Base-by-base conservation (phyloP, 805 yeast species). In the Saturnispora ahearnii region DNA sequence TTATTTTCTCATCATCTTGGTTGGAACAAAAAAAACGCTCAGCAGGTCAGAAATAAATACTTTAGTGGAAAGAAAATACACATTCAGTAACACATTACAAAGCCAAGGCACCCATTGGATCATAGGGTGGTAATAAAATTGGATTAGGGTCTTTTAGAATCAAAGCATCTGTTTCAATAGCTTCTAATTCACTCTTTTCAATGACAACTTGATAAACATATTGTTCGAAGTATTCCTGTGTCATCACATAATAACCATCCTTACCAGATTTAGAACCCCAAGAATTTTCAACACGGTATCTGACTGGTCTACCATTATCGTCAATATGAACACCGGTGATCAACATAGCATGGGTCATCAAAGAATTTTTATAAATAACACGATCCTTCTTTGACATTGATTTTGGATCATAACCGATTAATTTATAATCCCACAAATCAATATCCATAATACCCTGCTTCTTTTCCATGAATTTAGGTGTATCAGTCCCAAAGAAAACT, bases 341-440 rank as follows among this genome's bases (percentile, higher is more conserved):
- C 22, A 81, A 74, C 96, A 87, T 87, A 34, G 96, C 96, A 61
- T 87, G 96, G 13, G 95, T 87, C 95, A 87, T 86, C 55, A 79
- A 69, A 24, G 89, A 82, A 55, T 87, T 81, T 51, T 79, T 80
- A 55, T 84, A 81, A 52, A 73, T 67, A 53, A 88, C 80, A 55
- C 95, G 72, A 45, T 87, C 82, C 21, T 79, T 79, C 70, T 88
- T 87, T 46, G 63, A 53, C 57, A 59, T 53, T 58, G 76, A 72
- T 47, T 76, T 70, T 59, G 75, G 67, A 48, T 72, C 63, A 72
- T 79, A 73, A 44, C 81, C 79, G 44, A 66, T 59, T 49, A 81
- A 65, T 54, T 76, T 69, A 66, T 79, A 85, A 59, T 84, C 82
- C 78, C 81, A 87, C 21, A 84, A 73, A 38, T 76, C 74, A 21